Base-by-base conservation (phyloP, 176 grass and related monocot genomes). In the Carex kokanica region DNA sequence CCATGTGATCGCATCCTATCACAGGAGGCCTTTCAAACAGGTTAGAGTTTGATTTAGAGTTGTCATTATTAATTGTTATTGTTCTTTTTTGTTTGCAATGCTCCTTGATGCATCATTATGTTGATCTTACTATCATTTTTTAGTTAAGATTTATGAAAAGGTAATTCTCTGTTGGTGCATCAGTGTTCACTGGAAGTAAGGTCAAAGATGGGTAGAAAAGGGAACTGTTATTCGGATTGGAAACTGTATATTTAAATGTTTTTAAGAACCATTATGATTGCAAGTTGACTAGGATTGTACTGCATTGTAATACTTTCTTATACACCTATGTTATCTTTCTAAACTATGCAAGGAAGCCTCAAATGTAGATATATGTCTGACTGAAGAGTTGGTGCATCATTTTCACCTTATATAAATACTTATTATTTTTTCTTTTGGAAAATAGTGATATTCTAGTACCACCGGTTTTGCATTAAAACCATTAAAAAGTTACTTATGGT, bases 1-100 rank as follows among this genome's bases (percentile, higher is more conserved):
- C 74, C 95, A 98, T 84, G 62, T 98, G 18, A 91, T 98, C 49
- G 88, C 91, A 8, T 94, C 95, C 31, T 98, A 95, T 54, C 53
- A 87, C 74, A 67, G 95, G 49, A 86, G 45, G 36, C 36, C 25
- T 60, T 87, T 90, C 43, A 77, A 81, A 66, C 88, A 90, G 88
- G 88, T 90, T 43, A 60, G 31, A 36, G 17, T 78, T 34, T 32
- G 18, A 18, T 53, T 25, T 47, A 56, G 32, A 65, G 15, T 51
- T 68, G 49, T 41, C 38, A 79, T 63, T 53, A n/a, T 73, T 25
- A 11, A 59, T 71, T n/a, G 17, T 20, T 34, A 8, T 38, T 84
- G 31, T 58, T 36, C 16, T 24, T 54, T 38, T 84, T 57, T 20
- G 31, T 73, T 73, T 6, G 40, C 24, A 8, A 17, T 77, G 47